Percentiles rank a stretch among this genome's conserved stretches.
phyloP scores from a whole-genome alignment of 2,329 filamentous ascomycete species.

The Emmonsiellopsis sp. region DNA sequence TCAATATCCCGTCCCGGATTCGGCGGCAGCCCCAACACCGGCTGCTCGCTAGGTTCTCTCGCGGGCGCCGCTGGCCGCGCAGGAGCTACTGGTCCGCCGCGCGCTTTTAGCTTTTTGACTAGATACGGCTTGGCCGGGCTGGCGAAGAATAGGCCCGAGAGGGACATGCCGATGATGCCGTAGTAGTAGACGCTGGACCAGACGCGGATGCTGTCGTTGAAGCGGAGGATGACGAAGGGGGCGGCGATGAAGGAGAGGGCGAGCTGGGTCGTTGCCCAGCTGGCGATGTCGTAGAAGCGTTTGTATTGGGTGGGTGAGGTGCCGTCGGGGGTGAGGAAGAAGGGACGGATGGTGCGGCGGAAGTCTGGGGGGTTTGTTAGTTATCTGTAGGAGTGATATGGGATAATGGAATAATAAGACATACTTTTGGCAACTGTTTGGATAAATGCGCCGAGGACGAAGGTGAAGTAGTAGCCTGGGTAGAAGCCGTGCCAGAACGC shows the following conservation, averaged over 20 bases:
- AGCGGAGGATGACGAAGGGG: constrained; percentile 75
- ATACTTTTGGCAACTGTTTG: constrained; percentile 91
- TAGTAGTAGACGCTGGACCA: constrained; percentile 92
- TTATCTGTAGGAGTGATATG: not conserved
- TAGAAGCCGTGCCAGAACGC: constrained; percentile 98
- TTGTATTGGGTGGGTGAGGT: constrained; percentile 62
- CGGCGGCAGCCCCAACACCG: constrained; percentile 67
- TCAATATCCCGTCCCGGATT: constrained; percentile 68
- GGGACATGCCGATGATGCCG: constrained; percentile 57
- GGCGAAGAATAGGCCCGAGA: constrained; percentile 65
- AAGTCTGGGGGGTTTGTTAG: constrained; percentile 52
- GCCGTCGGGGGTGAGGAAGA: constrained; percentile 77
- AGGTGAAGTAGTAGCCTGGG: constrained; percentile 88
- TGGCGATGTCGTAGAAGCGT: constrained; percentile 74
- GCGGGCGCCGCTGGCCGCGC: constrained; percentile 13
- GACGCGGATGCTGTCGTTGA: constrained; percentile 60
- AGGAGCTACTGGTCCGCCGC: constrained; percentile 19
- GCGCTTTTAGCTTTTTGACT: constrained; percentile 49
- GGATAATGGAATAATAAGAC: constrained; percentile 25
- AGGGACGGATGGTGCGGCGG: constrained; percentile 79
- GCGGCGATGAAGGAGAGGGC: constrained; percentile 72
- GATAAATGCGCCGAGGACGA: constrained; percentile 80
- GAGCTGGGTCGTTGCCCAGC: constrained; percentile 68
- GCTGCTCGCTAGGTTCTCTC: constrained; percentile 37
- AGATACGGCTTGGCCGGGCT: constrained; percentile 63